A percentile compares a stretch with the other conserved stretches of the same genome.
Conservation (phyloP, 2,329 filamentous ascomycete species). For the Talaromyces funiculosus region DNA sequence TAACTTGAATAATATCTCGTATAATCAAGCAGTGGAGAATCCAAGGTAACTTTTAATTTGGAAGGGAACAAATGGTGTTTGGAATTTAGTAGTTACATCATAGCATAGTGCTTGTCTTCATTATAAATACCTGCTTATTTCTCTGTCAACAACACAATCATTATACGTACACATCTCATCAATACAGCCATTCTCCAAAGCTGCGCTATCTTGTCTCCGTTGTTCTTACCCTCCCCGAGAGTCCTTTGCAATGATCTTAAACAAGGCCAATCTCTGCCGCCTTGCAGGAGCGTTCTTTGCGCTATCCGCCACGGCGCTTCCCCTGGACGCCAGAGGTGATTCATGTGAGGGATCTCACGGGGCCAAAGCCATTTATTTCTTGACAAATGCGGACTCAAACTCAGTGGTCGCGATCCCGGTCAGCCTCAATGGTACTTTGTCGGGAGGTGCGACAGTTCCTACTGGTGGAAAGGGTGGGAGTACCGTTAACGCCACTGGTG, state of each 20-base stretch:
- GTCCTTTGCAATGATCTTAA: not conserved
- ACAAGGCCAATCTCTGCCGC: not conserved
- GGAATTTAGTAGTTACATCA: not conserved
- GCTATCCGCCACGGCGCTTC: not conserved
- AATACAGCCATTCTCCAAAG: not conserved
- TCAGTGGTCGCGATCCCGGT: slow-evolving; percentile 49
- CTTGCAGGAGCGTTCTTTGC: not conserved
- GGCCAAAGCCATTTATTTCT: slow-evolving; percentile 50
- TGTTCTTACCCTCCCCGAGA: not conserved
- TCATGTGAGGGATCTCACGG: not conserved
- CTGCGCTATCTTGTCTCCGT: not conserved
- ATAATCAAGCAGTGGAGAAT: not conserved
- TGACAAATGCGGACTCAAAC: slow-evolving; percentile 51
- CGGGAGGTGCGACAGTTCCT: slow-evolving; percentile 35
- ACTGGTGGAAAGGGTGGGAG: slow-evolving; percentile 47
- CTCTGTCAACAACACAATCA: not conserved
- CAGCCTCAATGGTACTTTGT: slow-evolving; percentile 43
- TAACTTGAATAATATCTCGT: too few species aligned
- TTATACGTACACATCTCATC: not conserved
- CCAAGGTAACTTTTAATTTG: too few species aligned
- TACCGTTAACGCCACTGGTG: slow-evolving; percentile 35
- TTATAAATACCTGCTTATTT: not conserved
- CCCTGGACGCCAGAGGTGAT: not conserved
- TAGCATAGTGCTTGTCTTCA: too few species aligned
- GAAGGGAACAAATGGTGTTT: too few species aligned